phyloP scores from a whole-genome alignment of 1,284 basidiomycete genomes.

The Sporisorium graminicola region DNA sequence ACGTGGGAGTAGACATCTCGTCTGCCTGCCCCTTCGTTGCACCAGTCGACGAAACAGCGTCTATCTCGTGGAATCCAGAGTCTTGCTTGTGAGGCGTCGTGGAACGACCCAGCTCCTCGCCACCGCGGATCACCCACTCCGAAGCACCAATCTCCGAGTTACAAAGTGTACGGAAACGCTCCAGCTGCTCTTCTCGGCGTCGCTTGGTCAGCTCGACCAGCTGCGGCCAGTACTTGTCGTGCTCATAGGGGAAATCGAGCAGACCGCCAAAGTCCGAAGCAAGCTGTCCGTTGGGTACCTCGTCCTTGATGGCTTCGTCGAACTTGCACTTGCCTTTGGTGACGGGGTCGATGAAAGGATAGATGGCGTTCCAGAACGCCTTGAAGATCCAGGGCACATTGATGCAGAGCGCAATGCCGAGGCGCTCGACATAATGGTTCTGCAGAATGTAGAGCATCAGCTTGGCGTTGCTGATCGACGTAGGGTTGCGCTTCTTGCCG shows the following conservation, averaged over 20 bases:
- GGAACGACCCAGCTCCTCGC: constrained; percentile 43
- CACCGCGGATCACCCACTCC: constrained; percentile 70
- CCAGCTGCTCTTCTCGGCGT: constrained; percentile 73
- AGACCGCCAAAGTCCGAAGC: constrained; percentile 60
- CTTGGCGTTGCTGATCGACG: constrained; percentile 59
- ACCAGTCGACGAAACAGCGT: constrained; percentile 1
- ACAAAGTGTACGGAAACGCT: constrained; percentile 72
- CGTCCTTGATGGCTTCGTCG: constrained; percentile 62
- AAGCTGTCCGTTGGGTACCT: constrained; percentile 59
- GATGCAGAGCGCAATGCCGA: constrained; percentile 70
- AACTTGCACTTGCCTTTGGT: constrained; percentile 69
- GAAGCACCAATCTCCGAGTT: constrained; percentile 64
- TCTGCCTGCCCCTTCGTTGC: constrained; percentile 5
- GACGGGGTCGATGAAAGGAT: constrained; percentile 70
- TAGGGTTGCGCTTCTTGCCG: constrained; percentile 61
- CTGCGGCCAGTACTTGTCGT: constrained; percentile 80
- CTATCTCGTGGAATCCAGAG: constrained; percentile 33
- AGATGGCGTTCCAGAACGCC: constrained; percentile 65
- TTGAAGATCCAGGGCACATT: constrained; percentile 64
- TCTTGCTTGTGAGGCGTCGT: constrained; percentile 39
- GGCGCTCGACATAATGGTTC: constrained; percentile 68
- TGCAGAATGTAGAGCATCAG: constrained; percentile 69
- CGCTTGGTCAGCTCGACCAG: constrained; percentile 75
- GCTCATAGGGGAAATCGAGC: constrained; percentile 74
- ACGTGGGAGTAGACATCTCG: constrained; percentile 19